Base-by-base conservation (phyloP, 2,329 filamentous ascomycete genomes). In the Exophiala aquamarina region DNA sequence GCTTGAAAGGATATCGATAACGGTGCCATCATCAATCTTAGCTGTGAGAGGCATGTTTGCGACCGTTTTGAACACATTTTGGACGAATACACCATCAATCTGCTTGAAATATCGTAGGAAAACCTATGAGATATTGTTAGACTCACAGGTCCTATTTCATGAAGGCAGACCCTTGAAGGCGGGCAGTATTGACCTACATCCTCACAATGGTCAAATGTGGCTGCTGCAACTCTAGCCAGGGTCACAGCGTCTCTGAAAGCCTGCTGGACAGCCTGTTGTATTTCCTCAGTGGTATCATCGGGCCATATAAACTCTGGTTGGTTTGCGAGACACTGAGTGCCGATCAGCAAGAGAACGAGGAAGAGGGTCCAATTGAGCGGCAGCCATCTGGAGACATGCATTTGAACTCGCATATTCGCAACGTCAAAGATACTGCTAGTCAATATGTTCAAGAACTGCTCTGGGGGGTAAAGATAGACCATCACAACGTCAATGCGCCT, bases 1-100 rank as follows among this genome's bases (percentile, higher is more conserved):
- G n/a, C 32, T 34, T 14, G 32, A 34, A 34, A 34, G 32, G 6
- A 34, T 14, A 6, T 34, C 32, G 8, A 34, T 14, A 18, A 18
- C 13, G 13, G 32, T 14, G 17, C 5, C 14, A 8, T 34, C 32
- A n/a, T 34, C 32, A 14, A 34, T 6, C 14, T 7, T n/a, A 6
- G 17, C 14, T 18, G 13, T 18, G 8, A 43, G 40, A 11, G 45
- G 45, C n/a, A 48, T 38, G 26, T 48, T 48, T 11, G 45, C 45
- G 17, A 48, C 23, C 3, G 45, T 48, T 26, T 38, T 28, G 45
- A 48, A 48, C 2, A 48, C 33, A 19, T 41, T 33, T 28, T 40
- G 39, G n/a, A 48, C 45, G 32, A 43, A 48, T n/a, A 35, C 13
- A 11, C 17, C 15, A 17, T 48, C 39, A 10, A 35, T n/a, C 10